Evolutionary conservation across 345 rosid genomes (phyloP), one percentile per base, ranked within the genome.

Genomic region (Arabidopsis arenosa): DNA sequence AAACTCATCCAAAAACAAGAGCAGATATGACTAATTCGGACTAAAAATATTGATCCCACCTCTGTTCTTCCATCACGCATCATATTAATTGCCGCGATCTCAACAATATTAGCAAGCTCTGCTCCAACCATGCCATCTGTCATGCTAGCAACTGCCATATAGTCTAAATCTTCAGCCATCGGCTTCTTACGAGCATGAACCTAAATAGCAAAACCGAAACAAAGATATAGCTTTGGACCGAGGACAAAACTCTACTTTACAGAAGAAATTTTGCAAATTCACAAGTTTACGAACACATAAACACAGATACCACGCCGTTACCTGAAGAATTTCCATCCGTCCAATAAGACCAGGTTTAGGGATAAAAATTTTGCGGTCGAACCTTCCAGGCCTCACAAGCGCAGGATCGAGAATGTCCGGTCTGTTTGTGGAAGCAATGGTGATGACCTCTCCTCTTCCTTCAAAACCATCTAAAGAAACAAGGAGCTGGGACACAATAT

Each of bases 91-190:
- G 97, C 98, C 17, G 97, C 96, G 74, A 93, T 88, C 81, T 93
- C 98, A 47, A 93, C 81, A 60, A 93, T 91, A 83, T 93, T 93
- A 33, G 98, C 97, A 69, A 93, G 89, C 86, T 93, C 98, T 13
- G 98, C 98, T 80, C 98, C 98, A 82, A 93, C 98, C 98, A 93
- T 93, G 72, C 97, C 97, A 75, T 91, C 96, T 26, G 96, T 89
- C 87, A 89, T 85, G 75, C 93, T 82, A 68, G 97, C 96, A 75
- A 93, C 93, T 68, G 97, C 97, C 93, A 85, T 73, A 67, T 91
- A 89, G 85, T 91, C 98, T 70, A 93, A 87, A 91, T 93, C 96
- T 63, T 88, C 92, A 48, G 97, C 96, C 93, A 93, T 89, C 23
- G 98, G 92, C 83, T 93, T 93, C 81, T 87, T 93, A 45, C 96